phyloP scores from a whole-genome alignment of 208 protist genomes.

The Leptomonas pyrrhocoris region DNA sequence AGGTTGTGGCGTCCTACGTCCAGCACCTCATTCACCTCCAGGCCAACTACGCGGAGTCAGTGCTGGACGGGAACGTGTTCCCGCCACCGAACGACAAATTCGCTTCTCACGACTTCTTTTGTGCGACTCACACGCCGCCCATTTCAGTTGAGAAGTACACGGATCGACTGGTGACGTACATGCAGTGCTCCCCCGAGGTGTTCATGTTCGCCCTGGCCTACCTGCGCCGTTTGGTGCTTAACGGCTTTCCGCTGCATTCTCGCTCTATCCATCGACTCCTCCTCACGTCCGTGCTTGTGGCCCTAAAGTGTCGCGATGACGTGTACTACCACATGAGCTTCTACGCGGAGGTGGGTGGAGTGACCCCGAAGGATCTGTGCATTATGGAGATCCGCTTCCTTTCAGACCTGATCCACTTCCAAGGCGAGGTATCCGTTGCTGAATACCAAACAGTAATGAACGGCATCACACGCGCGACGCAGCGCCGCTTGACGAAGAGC shows the following conservation, averaged over 20 bases:
- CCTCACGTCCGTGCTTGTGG: conserved; percentile 69
- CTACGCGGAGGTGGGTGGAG: conserved; percentile 85
- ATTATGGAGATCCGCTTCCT: conserved; percentile 84
- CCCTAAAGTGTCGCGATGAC: conserved; percentile 86
- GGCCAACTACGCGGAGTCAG: conserved; percentile 5
- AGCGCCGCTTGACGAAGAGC: conserved; percentile 14
- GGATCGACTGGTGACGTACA: conserved; percentile 52
- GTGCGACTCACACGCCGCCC: conserved; percentile 38
- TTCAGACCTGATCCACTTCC: conserved; percentile 55
- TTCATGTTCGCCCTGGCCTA: conserved; percentile 60
- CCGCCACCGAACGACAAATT: conserved; percentile 30
- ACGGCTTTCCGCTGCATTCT: conserved; percentile 45
- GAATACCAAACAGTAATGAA: conserved; percentile 49
- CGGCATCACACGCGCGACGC: conserved; percentile 40
- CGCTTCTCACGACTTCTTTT: conserved; percentile 56
- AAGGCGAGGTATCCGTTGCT: conserved; percentile 37
- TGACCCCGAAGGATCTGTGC: conserved; percentile 74
- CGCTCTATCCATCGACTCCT: conserved; percentile 81
- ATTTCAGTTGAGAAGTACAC: conserved; percentile 58
- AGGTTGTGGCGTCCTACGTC: conserved; percentile 41
- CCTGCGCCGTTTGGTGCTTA: conserved; percentile 39
- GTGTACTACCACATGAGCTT: conserved; percentile 82
- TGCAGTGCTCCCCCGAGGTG: conserved; percentile 48
- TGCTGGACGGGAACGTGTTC: conserved; percentile 2
- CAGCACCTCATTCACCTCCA: conserved; percentile 45